Conservation (phyloP, 2,329 filamentous ascomycete genomes). For the Aspergillus jensenii region DNA sequence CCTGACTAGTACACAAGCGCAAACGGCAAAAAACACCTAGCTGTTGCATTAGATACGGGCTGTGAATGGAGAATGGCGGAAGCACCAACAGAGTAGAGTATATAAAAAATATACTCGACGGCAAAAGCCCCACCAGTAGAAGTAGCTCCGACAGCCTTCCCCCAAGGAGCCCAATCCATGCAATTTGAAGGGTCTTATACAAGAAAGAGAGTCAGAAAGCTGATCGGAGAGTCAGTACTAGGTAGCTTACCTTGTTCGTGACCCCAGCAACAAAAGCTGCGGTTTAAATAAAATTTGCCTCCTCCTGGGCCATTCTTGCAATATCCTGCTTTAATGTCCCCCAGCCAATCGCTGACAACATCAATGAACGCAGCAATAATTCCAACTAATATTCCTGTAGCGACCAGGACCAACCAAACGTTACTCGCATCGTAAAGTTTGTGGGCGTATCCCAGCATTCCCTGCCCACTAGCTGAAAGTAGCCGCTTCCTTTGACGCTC, state of each 20-base stretch:
- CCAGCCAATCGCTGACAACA: constrained; percentile 88
- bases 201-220: constrained; percentile 15
- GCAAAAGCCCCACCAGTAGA: constrained; percentile 72
- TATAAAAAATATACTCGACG: constrained; percentile 83
- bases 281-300: constrained; percentile 87
- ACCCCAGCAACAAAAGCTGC: constrained; percentile 88
- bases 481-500: constrained; percentile 85
- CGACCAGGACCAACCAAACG: constrained; percentile 84
- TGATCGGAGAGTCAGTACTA: background rate
- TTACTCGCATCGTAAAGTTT: constrained; percentile 81
- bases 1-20: constrained; percentile 76
- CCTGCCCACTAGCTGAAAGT: constrained; percentile 67
- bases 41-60: constrained; percentile 21
- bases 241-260: constrained; percentile 59
- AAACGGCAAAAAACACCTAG: constrained; percentile 73
- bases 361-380: constrained; percentile 85
- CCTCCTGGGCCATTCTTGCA: constrained; percentile 76
- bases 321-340: constrained; percentile 86
- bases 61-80: background rate
- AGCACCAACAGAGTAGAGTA: constrained; percentile 71
- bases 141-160: constrained; percentile 66
- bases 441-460: constrained; percentile 70
- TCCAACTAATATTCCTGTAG: constrained; percentile 82
- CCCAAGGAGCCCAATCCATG: constrained; percentile 84
- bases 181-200: constrained; percentile 69